Evolutionary conservation across 345 rosid genomes (phyloP), one percentile per base, ranked within the genome.

Genomic region (Crucihimalaya himalaica): DNA sequence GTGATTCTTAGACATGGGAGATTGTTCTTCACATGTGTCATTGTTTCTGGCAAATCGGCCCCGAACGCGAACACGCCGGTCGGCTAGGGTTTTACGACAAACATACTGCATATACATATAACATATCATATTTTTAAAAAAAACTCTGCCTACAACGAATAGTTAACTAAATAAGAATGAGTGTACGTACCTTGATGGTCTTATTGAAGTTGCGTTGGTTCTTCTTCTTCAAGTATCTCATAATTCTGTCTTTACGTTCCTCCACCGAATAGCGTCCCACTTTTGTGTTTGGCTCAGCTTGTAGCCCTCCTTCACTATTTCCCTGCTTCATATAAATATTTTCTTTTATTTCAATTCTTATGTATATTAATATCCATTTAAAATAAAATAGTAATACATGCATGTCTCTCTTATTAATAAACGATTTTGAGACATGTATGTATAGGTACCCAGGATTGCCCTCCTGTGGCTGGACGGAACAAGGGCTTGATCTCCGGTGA

Each of bases 21-120:
- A 78, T 63, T 87, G 91, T 37, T 85, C 88, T 63, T 89, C 93
- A 68, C 82, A 66, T 4, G 72, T 57, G 62, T 86, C 93, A 62
- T 40, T 85, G 79, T 93, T 93, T 79, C 92, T 81, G 0, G 97
- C 98, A 72, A 93, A 93, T 78, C 98, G 81, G 20, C 98, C 97
- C 0, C 97, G 87, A n/a, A 93, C 85, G 47, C 98, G 86, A 62
- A 90, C 93, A 58, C 98, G 83, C 43, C 97, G 72, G 72, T 93
- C 97, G 10, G 98, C 98, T 59, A 93, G 83, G 81, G 96, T 86
- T 85, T 93, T 90, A 15, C 96, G 96, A 59, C 98, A 93, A 20
- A 91, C 92, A 72, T 93, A 93, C 97, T 93, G 84, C 76, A 67
- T 28, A 66, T 32, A 34, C 4, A 56, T 4, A 40, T 14, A 35